Evolutionary conservation across 139 green algal species (phyloP), one percentile per base, ranked within the genome.

Genomic region (Yamagishiella unicocca): DNA sequence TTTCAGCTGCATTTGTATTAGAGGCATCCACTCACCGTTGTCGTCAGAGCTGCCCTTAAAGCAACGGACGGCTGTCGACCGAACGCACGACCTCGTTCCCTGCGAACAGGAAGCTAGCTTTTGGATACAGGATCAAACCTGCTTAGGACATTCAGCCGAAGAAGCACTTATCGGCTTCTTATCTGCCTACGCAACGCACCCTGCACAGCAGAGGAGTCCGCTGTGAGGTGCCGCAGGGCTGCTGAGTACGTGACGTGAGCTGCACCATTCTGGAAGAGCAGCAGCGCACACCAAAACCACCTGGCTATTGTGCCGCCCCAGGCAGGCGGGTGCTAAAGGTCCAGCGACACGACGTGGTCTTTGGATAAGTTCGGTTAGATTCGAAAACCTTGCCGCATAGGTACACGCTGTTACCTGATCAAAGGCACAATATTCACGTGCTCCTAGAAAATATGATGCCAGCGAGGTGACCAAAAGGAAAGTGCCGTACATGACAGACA

Each of bases 21-120:
- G n/a, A n/a, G n/a, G n/a, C n/a, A n/a, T n/a, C n/a, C n/a, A 54
- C 42, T 80, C 27, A 84, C 77, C 40, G 54, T 19, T 37, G 21
- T 84, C 79, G 24, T 85, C 79, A 46, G 40, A 45, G 40, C 43
- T 50, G 33, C 61, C 43, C 17, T 85, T 75, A 33, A 85, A 85
- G 61, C 61, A 75, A 9, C 79, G 42, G 12, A 85, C 79, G 35
- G 61, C 61, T 62, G 79, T 75, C 27, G 33, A 85, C 9, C 74
- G 74, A 31, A n/a, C 43, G 45, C 43, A 62, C 42, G 45, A 80
- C 72, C 72, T 62, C 33, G 72, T 5, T 9, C 72, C 45, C 74
- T 68, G 46, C 9, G 10, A 21, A 38, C 31, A 14, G 45, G 45
- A 74, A 71, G 10, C 4, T 3, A 10, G 10, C 68, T 8, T 3